These are phyloP conservation scores for Colletotrichum sp. DNA, from an alignment of 2,329 filamentous ascomycete species.

Conservation along the genomic window DNA sequence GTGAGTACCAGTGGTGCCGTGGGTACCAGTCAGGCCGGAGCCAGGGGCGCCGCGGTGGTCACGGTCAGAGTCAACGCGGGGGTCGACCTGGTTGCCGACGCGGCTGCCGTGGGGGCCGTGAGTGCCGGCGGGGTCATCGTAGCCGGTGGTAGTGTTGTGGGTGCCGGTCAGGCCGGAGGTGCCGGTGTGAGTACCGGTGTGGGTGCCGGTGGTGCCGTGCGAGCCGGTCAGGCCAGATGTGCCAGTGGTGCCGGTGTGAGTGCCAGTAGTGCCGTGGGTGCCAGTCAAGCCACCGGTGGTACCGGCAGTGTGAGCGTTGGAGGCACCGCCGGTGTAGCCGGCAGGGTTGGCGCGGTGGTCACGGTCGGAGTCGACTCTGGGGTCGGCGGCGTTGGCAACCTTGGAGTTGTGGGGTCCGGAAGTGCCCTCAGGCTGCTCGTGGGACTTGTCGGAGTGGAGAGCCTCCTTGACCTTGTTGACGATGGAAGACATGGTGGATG, in stretches of 20 bases:
- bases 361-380: slow-evolving; percentile 56
- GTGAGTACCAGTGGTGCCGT: slow-evolving; percentile 5
- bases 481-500: slow-evolving; percentile 58
- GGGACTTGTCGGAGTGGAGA: slow-evolving; percentile 48
- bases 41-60: slow-evolving; percentile 24
- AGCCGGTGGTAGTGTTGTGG: not conserved
- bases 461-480: slow-evolving; percentile 67
- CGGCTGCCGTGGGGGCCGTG: slow-evolving; percentile 31
- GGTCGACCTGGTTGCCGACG: not conserved
- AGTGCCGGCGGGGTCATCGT: not conserved
- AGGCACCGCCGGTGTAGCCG: slow-evolving; percentile 33
- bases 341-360: slow-evolving; percentile 42
- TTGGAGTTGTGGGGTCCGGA: slow-evolving; percentile 41
- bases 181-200: slow-evolving; percentile 20
- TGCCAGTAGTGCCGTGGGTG: slow-evolving; percentile 36
- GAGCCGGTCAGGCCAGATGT: slow-evolving; percentile 26
- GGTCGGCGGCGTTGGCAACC: slow-evolving; percentile 53
- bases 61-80: slow-evolving; percentile 19
- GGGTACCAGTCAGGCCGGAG: slow-evolving; percentile 4
- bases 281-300: slow-evolving; percentile 5
- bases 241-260: slow-evolving; percentile 14
- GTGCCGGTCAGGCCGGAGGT: slow-evolving; percentile 19
- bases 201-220: slow-evolving; percentile 34
- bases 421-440: slow-evolving; percentile 27
- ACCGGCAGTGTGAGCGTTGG: slow-evolving; percentile 13